Evolutionary conservation across 176 grass and related monocot species (phyloP).

Genomic region (Aegilops tauschii): DNA sequence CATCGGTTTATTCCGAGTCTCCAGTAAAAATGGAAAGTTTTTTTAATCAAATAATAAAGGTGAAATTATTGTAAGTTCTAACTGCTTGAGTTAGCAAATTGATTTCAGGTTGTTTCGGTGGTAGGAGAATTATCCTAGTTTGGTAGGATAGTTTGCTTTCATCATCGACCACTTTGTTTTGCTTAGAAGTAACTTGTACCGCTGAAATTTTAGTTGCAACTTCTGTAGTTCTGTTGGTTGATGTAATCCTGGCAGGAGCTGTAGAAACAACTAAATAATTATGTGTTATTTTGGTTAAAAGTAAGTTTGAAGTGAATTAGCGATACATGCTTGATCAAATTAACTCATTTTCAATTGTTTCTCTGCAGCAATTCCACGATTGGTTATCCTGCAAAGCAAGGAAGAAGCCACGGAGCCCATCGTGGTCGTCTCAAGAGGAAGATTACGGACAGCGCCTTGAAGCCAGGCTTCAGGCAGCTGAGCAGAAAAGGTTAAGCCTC

Average conservation of each 20-base stretch:
- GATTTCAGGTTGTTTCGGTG: not conserved
- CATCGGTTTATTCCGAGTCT: slow-evolving; percentile 6
- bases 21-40: not conserved
- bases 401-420: slow-evolving; percentile 89
- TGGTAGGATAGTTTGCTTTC: slow-evolving; percentile 23
- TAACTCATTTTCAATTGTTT: slow-evolving; percentile 17
- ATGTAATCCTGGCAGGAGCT: slow-evolving; percentile 1
- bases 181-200: slow-evolving; percentile 37
- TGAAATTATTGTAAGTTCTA: slow-evolving; percentile 1
- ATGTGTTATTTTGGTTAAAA: not conserved
- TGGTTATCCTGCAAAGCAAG: slow-evolving; percentile 95
- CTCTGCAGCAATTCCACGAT: slow-evolving; percentile 90
- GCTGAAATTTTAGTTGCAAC: slow-evolving; percentile 17
- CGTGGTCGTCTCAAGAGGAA: slow-evolving; percentile 97
- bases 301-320: not conserved
- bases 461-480: slow-evolving; percentile 88
- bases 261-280: not conserved
- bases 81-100: not conserved
- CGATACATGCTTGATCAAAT: not conserved
- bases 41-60: slow-evolving; percentile 1
- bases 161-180: slow-evolving; percentile 34
- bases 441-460: slow-evolving; percentile 84
- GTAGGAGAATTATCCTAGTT: slow-evolving; percentile 29
- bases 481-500: slow-evolving; percentile 91
- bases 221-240: slow-evolving; percentile 18